These are phyloP conservation scores for Penicillium bovifimosum DNA, from an alignment of 495 filamentous ascomycete genomes.

Conservation along the genomic window DNA sequence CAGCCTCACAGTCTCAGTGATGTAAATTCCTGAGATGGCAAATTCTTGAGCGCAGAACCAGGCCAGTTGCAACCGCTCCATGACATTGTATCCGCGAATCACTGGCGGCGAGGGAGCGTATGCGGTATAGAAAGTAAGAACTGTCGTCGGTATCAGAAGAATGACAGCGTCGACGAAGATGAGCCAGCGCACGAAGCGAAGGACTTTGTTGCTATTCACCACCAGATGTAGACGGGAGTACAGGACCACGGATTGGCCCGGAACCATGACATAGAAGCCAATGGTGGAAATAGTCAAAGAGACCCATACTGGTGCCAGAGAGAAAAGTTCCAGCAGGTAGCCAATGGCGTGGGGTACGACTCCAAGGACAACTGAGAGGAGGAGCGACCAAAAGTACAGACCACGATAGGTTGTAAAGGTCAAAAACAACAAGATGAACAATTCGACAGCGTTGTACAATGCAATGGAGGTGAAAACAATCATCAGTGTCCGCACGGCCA, in stretches of 20 bases:
- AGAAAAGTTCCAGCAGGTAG: conserved; percentile 51
- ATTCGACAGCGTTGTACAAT: conserved; percentile 48
- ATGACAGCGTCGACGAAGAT: conserved; percentile 52
- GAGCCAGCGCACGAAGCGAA: conserved; percentile 49
- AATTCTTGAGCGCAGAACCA: conserved; percentile 56
- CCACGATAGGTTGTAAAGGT: conserved; percentile 45
- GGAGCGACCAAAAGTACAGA: conserved; percentile 48
- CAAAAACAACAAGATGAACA: conserved; percentile 43
- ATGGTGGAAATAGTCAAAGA: conserved; percentile 38
- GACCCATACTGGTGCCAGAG: conserved; percentile 33
- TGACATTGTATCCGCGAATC: conserved; percentile 45
- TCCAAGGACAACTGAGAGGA: conserved; percentile 39
- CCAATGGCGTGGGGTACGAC: conserved; percentile 52
- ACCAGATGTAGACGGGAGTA: conserved; percentile 63
- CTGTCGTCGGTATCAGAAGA: conserved; percentile 45
- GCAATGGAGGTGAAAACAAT: conserved; percentile 45
- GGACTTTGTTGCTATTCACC: conserved; percentile 37
- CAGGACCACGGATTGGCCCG: conserved; percentile 60
- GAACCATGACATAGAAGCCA: conserved; percentile 60
- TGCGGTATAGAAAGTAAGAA: conserved; percentile 47
- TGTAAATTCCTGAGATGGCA: conserved; percentile 53
- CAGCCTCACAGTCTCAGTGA: conserved; percentile 45
- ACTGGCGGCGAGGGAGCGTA: conserved; percentile 23
- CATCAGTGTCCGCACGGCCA: conserved; percentile 37
- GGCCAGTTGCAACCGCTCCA: conserved; percentile 55